A percentile compares a stretch with the other conserved stretches of the same genome.
Evolutionary conservation across 2,329 filamentous ascomycete genomes (phyloP).

Genomic region (Cladophialophora exuberans): DNA sequence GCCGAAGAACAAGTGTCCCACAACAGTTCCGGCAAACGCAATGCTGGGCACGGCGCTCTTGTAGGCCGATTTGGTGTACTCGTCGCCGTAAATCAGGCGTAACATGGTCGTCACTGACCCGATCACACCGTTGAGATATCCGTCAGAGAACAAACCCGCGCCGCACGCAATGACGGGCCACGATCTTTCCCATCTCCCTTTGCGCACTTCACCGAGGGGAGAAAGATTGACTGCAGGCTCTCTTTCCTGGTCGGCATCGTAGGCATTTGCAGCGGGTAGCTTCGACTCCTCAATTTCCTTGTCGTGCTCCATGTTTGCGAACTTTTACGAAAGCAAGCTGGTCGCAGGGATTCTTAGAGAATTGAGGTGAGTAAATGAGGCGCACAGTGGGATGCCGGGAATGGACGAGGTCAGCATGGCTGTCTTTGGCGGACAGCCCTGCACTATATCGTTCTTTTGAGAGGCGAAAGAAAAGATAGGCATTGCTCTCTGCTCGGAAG

Average conservation of each 20-base stretch:
- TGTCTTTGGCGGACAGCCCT: neutral
- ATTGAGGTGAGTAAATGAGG: too few relatives aligned
- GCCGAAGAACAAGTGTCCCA: constrained; percentile 80
- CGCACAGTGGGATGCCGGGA: neutral
- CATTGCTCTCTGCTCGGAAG: too few relatives aligned
- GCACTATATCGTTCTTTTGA: constrained; percentile 13
- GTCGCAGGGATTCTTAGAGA: too few relatives aligned
- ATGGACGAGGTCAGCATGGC: neutral
- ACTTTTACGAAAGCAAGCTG: too few relatives aligned
- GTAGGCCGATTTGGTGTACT: constrained; percentile 68
- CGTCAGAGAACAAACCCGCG: constrained; percentile 57
- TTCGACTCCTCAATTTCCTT: constrained; percentile 11
- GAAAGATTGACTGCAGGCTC: constrained; percentile 1
- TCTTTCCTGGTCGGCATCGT: constrained; percentile 10
- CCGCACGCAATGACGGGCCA: constrained; percentile 85
- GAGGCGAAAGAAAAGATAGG: too few relatives aligned
- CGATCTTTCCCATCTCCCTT: constrained; percentile 56
- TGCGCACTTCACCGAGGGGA: constrained; percentile 28
- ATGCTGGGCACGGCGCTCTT: constrained; percentile 77
- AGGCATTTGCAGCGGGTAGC: constrained; percentile 2
- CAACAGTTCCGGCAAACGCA: constrained; percentile 84
- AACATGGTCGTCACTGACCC: constrained; percentile 83
- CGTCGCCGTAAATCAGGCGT: constrained; percentile 64
- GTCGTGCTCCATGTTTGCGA: constrained; percentile 4
- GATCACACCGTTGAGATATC: constrained; percentile 66